These are phyloP conservation scores for Ceratobasidium sp. DNA, from an alignment of 1,284 basidiomycete genomes.

Conservation along the genomic window DNA sequence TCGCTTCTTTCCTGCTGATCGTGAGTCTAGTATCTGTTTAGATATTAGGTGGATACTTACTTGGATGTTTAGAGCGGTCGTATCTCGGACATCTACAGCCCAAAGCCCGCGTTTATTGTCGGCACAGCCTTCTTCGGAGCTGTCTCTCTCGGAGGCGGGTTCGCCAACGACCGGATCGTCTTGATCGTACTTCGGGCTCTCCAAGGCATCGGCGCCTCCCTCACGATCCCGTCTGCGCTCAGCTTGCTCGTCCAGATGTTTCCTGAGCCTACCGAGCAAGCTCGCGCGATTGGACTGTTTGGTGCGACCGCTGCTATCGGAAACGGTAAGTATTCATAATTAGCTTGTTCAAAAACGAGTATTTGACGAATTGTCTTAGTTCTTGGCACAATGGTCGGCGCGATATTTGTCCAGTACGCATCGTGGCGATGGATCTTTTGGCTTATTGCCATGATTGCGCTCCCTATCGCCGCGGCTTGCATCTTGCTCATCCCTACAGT, in stretches of 20 bases:
- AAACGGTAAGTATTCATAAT: conserved; percentile 58
- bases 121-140: conserved; percentile 38
- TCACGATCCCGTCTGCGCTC: no score
- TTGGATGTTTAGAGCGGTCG: conserved; percentile 25
- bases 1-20: conserved; percentile 37
- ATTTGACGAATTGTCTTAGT: conserved; percentile 46
- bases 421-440: conserved; percentile 67
- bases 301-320: conserved; percentile 64
- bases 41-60: neutral
- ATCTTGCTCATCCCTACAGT: conserved; percentile 58
- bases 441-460: conserved; percentile 61
- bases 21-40: neutral
- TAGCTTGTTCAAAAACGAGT: no score
- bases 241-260: neutral
- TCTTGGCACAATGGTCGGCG: conserved; percentile 59
- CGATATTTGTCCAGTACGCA: conserved; percentile 59
- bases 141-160: neutral
- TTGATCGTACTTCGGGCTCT: no score
- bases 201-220: no score
- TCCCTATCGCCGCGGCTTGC: conserved; percentile 59
- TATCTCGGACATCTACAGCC: conserved; percentile 44
- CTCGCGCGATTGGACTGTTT: conserved; percentile 64
- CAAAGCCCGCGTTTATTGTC: conserved; percentile 42
- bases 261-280: conserved; percentile 59
- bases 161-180: no score